Conservation (phyloP, 306 rosid species). For the Trichosanthes cucumerina region DNA sequence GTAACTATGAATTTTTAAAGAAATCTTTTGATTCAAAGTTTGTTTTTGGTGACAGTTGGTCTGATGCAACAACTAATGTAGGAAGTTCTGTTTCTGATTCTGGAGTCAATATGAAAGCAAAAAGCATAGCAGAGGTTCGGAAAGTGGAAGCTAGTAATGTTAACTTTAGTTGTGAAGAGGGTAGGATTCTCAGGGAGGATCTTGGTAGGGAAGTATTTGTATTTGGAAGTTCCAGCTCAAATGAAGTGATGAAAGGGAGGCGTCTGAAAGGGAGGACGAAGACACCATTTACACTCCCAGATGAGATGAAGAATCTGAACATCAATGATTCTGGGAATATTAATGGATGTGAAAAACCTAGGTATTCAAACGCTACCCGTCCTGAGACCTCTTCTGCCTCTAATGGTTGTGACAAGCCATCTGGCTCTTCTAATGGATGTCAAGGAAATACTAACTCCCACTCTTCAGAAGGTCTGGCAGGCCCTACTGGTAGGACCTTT, state of each 20-base stretch:
- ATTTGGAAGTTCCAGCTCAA: slow-evolving; percentile 18
- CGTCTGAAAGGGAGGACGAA: slow-evolving; percentile 6
- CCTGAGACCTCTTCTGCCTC: slow-evolving; percentile 22
- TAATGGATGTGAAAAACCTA: slow-evolving; percentile 8
- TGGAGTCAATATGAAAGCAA: slow-evolving; percentile 18
- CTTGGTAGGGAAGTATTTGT: slow-evolving; percentile 18
- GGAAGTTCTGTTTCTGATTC: slow-evolving; percentile 11
- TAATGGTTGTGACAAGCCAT: slow-evolving; percentile 21
- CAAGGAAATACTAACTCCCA: slow-evolving; percentile 16
- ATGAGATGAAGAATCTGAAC: slow-evolving; percentile 54
- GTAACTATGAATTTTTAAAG: slow-evolving; percentile 4
- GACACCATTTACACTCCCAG: slow-evolving; percentile 29
- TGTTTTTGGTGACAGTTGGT: slow-evolving; percentile 18
- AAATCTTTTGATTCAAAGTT: slow-evolving; percentile 15
- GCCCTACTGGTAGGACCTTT: slow-evolving; percentile 16
- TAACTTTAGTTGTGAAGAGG: neutral
- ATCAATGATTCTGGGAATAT: slow-evolving; percentile 32
- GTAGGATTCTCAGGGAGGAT: slow-evolving; percentile 8
- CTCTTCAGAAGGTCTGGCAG: slow-evolving; percentile 18
- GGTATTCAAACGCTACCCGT: slow-evolving; percentile 17
- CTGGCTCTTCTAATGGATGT: slow-evolving; percentile 14
- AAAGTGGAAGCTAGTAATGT: slow-evolving; percentile 13
- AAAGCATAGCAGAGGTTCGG: slow-evolving; percentile 8
- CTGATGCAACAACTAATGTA: slow-evolving; percentile 8
- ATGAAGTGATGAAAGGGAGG: neutral